Evolutionary conservation across 2,329 filamentous ascomycete genomes (phyloP), one percentile per base, ranked within the genome.

Genomic region (Hymenoscyphus scutula): DNA sequence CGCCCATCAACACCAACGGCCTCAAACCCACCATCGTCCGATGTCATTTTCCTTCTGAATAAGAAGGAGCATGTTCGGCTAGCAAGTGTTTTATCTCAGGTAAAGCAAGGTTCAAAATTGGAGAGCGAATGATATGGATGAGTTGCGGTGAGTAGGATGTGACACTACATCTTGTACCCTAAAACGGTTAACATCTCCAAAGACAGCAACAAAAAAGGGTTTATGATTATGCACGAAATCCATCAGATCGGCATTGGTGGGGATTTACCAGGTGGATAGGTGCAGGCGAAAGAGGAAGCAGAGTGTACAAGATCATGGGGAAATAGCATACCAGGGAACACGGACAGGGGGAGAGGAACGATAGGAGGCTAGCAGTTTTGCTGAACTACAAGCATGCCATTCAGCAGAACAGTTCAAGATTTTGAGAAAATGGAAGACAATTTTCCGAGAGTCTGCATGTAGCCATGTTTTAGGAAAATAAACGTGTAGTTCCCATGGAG

Each of bases 41-140:
- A 57, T 38, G 13, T 11, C 45, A 51, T 57, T 32, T 45, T 41
- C 15, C 34, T 27, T 57, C 34, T 11, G 32, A 57, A 57, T 8
- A n/a, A 57, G 55, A 57, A 57, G 55, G 55, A 57, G 55, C n/a
- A 38, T 57, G 23, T 25, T 57, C 55, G 55, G 17, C 23, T 57
- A 57, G 3, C 34, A 10, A 34, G 2, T 37, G 23, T 32, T 37
- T 41, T 41, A 37, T 37, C 55, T 37, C 34, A 37, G 37, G 55
- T 41, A 25, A 57, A 37, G 34, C 32, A 19, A 27, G 34, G n/a
- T 17, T 45, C 19, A 5, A 41, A 4, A 8, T 3, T 6, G 23
- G 13, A 19, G 25, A 19, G 25, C 32, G 55, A 57, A 41, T 37
- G 17, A 45, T 11, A 8, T 37, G 55, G 45, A 41, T 37, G 17